A percentile compares a stretch with the other conserved stretches of the same genome.
phyloP scores from a whole-genome alignment of 306 rosid genomes.

The Prinsepia uniflora region DNA sequence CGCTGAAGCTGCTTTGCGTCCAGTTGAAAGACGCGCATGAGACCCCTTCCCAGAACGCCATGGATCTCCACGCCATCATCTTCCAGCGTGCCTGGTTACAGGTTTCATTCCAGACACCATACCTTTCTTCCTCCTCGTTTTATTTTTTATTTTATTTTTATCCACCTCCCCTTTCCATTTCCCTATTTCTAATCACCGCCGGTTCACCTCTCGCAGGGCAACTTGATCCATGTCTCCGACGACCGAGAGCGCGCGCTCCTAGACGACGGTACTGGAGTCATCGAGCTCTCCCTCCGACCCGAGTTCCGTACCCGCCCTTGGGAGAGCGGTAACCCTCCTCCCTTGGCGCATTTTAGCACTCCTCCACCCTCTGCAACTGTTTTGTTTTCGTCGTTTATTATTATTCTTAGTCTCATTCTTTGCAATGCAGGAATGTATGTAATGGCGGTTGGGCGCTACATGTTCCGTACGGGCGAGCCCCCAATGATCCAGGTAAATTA shows the following conservation, averaged over 20 bases:
- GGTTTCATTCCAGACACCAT: constrained; percentile 25
- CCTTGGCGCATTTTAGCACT: not conserved
- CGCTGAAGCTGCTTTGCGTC: constrained; percentile 56
- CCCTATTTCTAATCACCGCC: not conserved
- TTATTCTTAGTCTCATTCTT: not conserved
- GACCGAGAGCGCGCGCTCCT: constrained; percentile 35
- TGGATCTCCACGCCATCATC: constrained; percentile 58
- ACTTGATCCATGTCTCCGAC: constrained; percentile 43
- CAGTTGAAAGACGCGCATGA: constrained; percentile 56
- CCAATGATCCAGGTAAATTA: constrained; percentile 52
- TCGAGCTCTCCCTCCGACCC: constrained; percentile 50
- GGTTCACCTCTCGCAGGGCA: constrained; percentile 36
- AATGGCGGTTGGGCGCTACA: constrained; percentile 74
- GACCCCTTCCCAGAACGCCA: constrained; percentile 32
- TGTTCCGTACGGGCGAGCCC: constrained; percentile 33
- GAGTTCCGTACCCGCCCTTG: constrained; percentile 54
- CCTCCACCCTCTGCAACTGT: no score
- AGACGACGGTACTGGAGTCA: constrained; percentile 74
- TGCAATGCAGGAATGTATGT: constrained; percentile 66
- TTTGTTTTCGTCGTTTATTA: not conserved
- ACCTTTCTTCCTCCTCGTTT: not conserved
- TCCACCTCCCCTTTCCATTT: constrained; percentile 5
- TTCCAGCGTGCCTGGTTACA: constrained; percentile 90
- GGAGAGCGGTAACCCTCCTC: constrained; percentile 40
- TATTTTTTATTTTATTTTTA: no score